Percentiles rank a stretch among this genome's conserved stretches.
Conservation (phyloP, 495 filamentous ascomycete species). For the Evernia prunastri region DNA sequence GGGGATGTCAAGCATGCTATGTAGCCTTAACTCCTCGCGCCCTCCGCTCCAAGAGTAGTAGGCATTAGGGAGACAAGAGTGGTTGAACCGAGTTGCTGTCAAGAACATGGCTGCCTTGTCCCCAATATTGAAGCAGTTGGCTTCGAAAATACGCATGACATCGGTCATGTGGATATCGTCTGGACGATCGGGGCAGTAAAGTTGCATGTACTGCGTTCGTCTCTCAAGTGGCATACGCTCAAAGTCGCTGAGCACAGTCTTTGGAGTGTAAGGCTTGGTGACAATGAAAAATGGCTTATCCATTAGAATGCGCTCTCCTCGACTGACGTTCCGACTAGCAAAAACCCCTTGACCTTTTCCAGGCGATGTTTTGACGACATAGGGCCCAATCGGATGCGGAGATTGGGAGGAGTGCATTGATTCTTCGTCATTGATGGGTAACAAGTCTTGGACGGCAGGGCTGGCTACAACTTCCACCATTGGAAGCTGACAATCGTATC, state of each 20-base stretch:
- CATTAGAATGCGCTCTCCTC: background rate
- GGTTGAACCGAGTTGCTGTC: background rate
- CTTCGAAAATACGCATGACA: background rate
- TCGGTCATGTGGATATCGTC: background rate
- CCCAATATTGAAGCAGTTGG: conserved; percentile 2
- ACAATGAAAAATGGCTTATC: background rate
- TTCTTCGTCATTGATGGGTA: background rate
- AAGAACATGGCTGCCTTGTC: background rate
- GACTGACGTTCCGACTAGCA: background rate
- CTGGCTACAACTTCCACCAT: background rate
- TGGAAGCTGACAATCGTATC: background rate
- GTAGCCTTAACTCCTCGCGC: background rate
- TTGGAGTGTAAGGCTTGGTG: background rate
- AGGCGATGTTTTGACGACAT: background rate
- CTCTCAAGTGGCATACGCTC: background rate
- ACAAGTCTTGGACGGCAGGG: background rate
- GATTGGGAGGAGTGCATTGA: background rate
- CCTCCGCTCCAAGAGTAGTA: background rate
- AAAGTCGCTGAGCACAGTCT: background rate
- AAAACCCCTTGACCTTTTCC: background rate
- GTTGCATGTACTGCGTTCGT: background rate
- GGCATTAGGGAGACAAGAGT: background rate
- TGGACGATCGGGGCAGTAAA: background rate
- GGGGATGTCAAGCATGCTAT: background rate
- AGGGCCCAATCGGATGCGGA: background rate